Base-by-base conservation (phyloP, 257 asterid genomes). In the Salvia splendens region DNA sequence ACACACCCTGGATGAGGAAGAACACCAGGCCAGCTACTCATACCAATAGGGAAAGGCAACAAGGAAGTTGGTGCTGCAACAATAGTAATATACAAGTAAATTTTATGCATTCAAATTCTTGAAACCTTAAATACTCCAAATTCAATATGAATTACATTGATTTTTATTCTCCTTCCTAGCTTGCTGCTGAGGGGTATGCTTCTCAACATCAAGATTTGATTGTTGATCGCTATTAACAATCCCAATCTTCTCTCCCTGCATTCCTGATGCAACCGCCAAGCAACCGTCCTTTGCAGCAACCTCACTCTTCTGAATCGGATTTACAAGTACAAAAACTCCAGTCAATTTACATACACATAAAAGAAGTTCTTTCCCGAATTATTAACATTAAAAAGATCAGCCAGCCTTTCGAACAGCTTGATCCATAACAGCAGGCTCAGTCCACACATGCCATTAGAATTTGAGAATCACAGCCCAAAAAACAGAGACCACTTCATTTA, bases 1-100 rank as follows among this genome's bases (percentile, higher is more conserved):
- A 74, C 85, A 24, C 73, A 83, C 87, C 89, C 85, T 50, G 82
- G 65, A 49, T 71, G 77, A 59, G 87, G 73, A 76, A 76, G 57
- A 76, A 59, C 78, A 62, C 80, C 75, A 35, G 83, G 70, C 87
- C 84, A 81, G 77, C 79, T 60, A 71, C 61, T 71, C 68, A 43
- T 69, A 49, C 84, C 74, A 61, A 72, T 33, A 41, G 79, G 73
- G 62, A 59, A 78, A 68, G 87, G 69, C 52, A 70, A 67, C 65
- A 59, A 67, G 20, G 79, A 62, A 15, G 74, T 32, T 61, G 83
- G 79, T 54, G 67, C 89, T 83, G 87, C 70, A 77, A 33, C 60
- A 42, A 46, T 52, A 61, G 49, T 8, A 10, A 20, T 36, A 40
- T 17, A 73, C 65, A 62, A 58, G 47, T 28, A 11, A 10, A 50